A percentile compares a stretch with the other conserved stretches of the same genome.
Conservation (phyloP, 176 grass and related monocot species). For the Eleusine coracana region DNA sequence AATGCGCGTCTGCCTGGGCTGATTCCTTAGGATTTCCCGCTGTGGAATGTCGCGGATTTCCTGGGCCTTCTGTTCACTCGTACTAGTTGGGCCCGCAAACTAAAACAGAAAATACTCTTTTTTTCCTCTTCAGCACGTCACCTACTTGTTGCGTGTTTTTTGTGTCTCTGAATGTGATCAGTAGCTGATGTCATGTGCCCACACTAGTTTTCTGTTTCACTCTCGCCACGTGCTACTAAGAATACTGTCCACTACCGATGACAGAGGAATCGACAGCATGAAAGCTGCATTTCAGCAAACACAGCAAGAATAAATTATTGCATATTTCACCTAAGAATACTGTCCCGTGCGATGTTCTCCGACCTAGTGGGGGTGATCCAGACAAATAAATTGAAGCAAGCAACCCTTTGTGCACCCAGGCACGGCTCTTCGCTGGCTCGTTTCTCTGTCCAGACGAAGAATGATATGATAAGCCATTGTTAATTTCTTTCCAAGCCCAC, state of each 20-base stretch:
- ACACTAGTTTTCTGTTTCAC: neutral
- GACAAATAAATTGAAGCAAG: neutral
- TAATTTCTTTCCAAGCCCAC: neutral
- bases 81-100: no score
- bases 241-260: neutral
- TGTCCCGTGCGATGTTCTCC: neutral
- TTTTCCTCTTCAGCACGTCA: no score
- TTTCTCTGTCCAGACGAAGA: neutral
- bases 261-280: neutral
- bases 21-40: neutral
- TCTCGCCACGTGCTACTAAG: neutral
- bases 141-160: no score
- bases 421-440: slow-evolving; percentile 6
- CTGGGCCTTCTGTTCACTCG: neutral
- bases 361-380: neutral
- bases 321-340: no score
- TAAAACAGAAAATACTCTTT: no score
- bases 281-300: neutral
- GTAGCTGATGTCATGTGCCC: neutral
- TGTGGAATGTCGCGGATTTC: neutral
- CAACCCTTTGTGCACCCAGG: neutral
- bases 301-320: no score
- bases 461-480: slow-evolving; percentile 1
- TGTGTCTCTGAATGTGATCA: neutral
- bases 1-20: neutral